A percentile compares a stretch with the other conserved stretches of the same genome.
phyloP scores from a whole-genome alignment of 176 grass and related monocot species.

The Rhipidocladum racemiflorum region DNA sequence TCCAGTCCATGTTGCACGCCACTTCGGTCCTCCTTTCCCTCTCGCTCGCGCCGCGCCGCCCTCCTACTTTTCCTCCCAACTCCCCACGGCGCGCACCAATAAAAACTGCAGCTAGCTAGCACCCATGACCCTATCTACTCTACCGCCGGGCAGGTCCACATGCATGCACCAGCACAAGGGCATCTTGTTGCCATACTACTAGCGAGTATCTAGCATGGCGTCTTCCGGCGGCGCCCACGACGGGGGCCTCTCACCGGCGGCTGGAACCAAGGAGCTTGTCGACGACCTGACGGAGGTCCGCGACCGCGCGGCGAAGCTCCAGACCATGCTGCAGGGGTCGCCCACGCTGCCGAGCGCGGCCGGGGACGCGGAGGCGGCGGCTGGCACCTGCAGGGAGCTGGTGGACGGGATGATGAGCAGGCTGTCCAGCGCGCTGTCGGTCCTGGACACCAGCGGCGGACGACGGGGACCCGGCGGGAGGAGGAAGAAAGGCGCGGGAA shows the following conservation, averaged over 20 bases:
- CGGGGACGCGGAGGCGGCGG: neutral
- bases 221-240: neutral
- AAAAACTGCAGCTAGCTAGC: slow-evolving; percentile 27
- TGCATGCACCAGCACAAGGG: neutral
- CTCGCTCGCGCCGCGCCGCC: too few relatives aligned
- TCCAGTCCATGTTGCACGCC: slow-evolving; percentile 32
- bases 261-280: neutral
- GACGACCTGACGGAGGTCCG: slow-evolving; percentile 23
- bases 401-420: slow-evolving; percentile 39
- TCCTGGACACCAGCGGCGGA: neutral
- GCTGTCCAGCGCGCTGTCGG: slow-evolving; percentile 33
- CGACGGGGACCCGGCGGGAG: neutral
- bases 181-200: neutral
- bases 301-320: slow-evolving; percentile 20
- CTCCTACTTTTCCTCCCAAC: slow-evolving; percentile 34
- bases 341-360: neutral
- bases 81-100: slow-evolving; percentile 31
- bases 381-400: neutral
- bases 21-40: slow-evolving; percentile 23
- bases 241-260: neutral
- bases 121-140: neutral
- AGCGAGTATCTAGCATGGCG: neutral
- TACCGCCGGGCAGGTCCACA: neutral
- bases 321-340: slow-evolving; percentile 27
- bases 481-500: slow-evolving; percentile 1